Evolutionary conservation across 768 basidiomycete genomes (phyloP).

Genomic region (Leucocoprinus leucothites): DNA sequence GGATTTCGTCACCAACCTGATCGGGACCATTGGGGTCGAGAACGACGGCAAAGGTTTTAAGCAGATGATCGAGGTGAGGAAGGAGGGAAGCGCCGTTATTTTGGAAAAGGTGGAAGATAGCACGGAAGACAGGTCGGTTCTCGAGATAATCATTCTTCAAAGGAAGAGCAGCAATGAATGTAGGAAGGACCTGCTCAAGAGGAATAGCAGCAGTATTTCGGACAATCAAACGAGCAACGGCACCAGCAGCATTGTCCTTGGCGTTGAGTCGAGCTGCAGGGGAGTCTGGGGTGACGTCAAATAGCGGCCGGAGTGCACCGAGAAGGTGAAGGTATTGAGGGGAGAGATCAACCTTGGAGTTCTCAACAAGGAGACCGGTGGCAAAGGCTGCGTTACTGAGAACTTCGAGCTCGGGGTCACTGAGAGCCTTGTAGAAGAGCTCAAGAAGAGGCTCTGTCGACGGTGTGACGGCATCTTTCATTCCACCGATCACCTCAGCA

Average conservation of each 20-base stretch:
- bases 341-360: conserved; percentile 78
- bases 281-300: conserved; percentile 61
- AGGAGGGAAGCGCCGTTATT: conserved; percentile 67
- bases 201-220: conserved; percentile 79
- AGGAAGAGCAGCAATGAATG: conserved; percentile 80
- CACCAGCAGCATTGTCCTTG: conserved; percentile 95
- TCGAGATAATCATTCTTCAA: conserved; percentile 87
- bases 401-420: conserved; percentile 88
- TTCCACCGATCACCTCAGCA: conserved; percentile 92
- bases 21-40: conserved; percentile 73
- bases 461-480: conserved; percentile 83
- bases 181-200: conserved; percentile 86
- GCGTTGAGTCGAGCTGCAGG: conserved; percentile 74
- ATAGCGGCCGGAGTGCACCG: conserved; percentile 75
- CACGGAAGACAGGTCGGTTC: conserved; percentile 85
- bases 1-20: conserved; percentile 78
- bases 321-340: conserved; percentile 80
- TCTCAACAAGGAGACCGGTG: conserved; percentile 85
- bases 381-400: conserved; percentile 97
- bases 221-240: conserved; percentile 83
- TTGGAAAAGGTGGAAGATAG: conserved; percentile 85
- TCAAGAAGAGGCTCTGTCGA: conserved; percentile 80
- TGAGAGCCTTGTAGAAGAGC: conserved; percentile 79
- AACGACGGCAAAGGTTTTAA: conserved; percentile 77
- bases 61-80: conserved; percentile 74